Evolutionary conservation across 345 rosid species (phyloP).

Genomic region (Eucalyptus fibrosa): DNA sequence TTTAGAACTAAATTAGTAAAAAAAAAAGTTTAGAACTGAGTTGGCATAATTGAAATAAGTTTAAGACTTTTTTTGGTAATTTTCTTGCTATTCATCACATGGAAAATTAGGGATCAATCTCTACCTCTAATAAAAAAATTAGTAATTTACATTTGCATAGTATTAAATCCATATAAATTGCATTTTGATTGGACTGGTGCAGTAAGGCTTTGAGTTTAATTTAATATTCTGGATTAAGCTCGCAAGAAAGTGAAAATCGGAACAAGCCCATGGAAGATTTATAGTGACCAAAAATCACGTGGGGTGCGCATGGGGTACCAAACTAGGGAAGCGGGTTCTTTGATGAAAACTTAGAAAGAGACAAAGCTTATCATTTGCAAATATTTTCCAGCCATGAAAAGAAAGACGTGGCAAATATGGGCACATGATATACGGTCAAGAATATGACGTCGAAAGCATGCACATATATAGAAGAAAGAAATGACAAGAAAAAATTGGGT

Average conservation of each 20-base stretch:
- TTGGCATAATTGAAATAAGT: no score
- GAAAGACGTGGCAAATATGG: neutral
- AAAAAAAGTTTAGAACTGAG: no score
- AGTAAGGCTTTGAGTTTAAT: neutral
- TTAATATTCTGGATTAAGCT: neutral
- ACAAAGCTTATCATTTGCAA: neutral
- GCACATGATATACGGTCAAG: neutral
- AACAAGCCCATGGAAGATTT: neutral
- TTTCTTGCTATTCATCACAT: neutral
- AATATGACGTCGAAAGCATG: neutral
- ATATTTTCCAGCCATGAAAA: neutral
- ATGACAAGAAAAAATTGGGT: no score
- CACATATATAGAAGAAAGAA: neutral
- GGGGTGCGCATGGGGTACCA: neutral
- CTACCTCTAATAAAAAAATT: neutral
- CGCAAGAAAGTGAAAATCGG: neutral
- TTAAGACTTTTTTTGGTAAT: no score
- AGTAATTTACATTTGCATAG: neutral
- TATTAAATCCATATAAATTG: neutral
- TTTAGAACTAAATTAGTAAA: no score
- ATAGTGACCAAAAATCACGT: neutral
- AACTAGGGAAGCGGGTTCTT: neutral
- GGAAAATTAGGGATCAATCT: neutral
- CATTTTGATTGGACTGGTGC: neutral
- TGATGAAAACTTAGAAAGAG: neutral